These are phyloP conservation scores for Ustilago loliicola DNA, from an alignment of 1,284 basidiomycete genomes.

Conservation along the genomic window DNA sequence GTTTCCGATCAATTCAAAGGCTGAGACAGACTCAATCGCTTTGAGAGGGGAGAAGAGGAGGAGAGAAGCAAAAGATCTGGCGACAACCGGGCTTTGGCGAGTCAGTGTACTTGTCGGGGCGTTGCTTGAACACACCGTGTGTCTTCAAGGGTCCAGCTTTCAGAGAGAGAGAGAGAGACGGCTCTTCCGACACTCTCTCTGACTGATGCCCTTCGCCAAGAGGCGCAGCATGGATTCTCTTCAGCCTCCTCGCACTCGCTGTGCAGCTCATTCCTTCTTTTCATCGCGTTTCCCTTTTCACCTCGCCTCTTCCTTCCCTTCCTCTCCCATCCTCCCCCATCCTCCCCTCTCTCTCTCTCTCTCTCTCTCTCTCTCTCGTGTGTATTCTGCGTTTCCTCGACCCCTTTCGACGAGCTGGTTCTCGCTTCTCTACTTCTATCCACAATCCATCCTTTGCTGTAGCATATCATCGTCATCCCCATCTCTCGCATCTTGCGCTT, in stretches of 20 bases:
- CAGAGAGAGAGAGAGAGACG: neutral
- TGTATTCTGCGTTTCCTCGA: constrained; percentile 28
- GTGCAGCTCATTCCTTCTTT: constrained; percentile 32
- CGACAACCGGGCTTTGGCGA: constrained; percentile 13
- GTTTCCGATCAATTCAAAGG: constrained; percentile 5
- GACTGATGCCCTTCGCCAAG: constrained; percentile 16
- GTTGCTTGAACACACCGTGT: constrained; percentile 9
- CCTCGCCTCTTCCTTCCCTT: constrained; percentile 15
- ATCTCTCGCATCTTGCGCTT: constrained; percentile 24
- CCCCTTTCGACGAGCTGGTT: constrained; percentile 40
- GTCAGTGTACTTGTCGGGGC: constrained; percentile 19
- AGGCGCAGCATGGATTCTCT: constrained; percentile 30
- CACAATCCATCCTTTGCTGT: constrained; percentile 13
- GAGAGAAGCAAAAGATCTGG: neutral
- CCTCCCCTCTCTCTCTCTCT: neutral
- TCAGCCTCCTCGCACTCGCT: constrained; percentile 12
- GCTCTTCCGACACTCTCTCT: neutral
- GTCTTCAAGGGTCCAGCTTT: neutral
- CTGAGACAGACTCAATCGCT: constrained; percentile 5
- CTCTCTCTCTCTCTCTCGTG: too few species aligned
- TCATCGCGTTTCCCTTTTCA: constrained; percentile 15
- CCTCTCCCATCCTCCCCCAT: constrained; percentile 17
- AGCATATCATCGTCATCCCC: constrained; percentile 14
- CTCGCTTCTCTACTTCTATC: constrained; percentile 29
- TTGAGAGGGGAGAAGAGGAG: neutral